A percentile compares a stretch with the other conserved stretches of the same genome.
Evolutionary conservation across 2,329 filamentous ascomycete species (phyloP).

Genomic region (Tympanopsis confertula): DNA sequence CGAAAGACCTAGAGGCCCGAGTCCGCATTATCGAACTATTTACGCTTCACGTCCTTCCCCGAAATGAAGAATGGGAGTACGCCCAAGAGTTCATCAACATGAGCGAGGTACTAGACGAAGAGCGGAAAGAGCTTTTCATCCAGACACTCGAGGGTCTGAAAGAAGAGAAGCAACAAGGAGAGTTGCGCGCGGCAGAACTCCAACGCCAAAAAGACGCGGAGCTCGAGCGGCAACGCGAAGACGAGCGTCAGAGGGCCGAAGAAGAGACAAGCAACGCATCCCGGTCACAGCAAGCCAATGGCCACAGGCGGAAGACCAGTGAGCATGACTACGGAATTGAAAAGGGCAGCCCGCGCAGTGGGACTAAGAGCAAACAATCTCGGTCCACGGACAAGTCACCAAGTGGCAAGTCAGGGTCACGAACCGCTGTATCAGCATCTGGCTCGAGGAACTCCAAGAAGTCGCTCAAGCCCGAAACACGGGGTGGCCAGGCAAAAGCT

Average conservation of each 20-base stretch:
- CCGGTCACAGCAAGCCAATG: slow-evolving; percentile 8
- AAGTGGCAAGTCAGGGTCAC: background rate
- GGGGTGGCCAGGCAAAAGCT: no score
- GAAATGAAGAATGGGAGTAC: slow-evolving; percentile 56
- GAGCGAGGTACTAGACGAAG: slow-evolving; percentile 51
- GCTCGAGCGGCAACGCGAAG: slow-evolving; percentile 30
- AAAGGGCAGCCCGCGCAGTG: slow-evolving; percentile 20
- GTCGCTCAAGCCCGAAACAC: background rate
- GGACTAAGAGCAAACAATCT: slow-evolving; percentile 6
- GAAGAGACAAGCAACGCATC: slow-evolving; percentile 17
- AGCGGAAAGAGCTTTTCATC: slow-evolving; percentile 47
- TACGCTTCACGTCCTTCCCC: slow-evolving; percentile 51
- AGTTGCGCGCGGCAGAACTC: slow-evolving; percentile 39
- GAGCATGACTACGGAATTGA: slow-evolving; percentile 35
- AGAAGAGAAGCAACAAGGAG: slow-evolving; percentile 43
- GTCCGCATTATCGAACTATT: slow-evolving; percentile 54
- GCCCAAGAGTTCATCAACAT: slow-evolving; percentile 48
- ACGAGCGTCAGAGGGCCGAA: slow-evolving; percentile 20
- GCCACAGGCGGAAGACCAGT: slow-evolving; percentile 21
- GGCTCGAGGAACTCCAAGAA: background rate
- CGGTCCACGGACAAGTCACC: background rate
- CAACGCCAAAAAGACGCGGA: slow-evolving; percentile 39
- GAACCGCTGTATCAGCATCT: background rate
- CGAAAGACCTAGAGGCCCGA: slow-evolving; percentile 42
- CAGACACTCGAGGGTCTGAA: slow-evolving; percentile 44